These are phyloP conservation scores for Lepiota venenata DNA, from an alignment of 768 basidiomycete genomes.

Conservation along the genomic window DNA sequence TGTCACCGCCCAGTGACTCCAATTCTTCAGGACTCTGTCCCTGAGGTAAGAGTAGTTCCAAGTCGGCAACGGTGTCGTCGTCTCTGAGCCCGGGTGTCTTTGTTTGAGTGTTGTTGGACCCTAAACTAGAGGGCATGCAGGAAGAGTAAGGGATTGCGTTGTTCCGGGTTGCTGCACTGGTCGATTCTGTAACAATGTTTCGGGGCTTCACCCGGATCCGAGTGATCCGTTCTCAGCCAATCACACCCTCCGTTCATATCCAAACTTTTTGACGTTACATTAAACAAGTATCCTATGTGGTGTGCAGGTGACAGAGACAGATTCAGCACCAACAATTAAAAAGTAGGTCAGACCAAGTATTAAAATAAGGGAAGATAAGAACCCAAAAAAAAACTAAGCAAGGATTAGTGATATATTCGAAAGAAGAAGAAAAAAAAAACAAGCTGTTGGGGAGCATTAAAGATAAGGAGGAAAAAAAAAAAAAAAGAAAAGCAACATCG, in stretches of 20 bases:
- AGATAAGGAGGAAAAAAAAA: neutral
- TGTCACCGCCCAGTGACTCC: neutral
- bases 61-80: neutral
- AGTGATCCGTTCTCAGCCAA: no score
- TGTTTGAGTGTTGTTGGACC: neutral
- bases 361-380: neutral
- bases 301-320: no score
- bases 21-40: neutral
- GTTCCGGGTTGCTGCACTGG: no score
- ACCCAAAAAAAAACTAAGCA: neutral
- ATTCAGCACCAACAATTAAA: no score
- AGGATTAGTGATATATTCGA: neutral
- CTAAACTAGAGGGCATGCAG: neutral
- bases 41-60: slow-evolving; percentile 1
- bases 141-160: neutral
- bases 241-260: no score
- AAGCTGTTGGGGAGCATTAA: slow-evolving; percentile 3
- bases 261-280: no score
- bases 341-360: neutral
- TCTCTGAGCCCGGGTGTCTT: neutral
- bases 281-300: no score
- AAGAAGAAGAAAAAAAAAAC: neutral
- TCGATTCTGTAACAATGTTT: no score
- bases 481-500: neutral
- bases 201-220: no score